Conservation (phyloP, 768 basidiomycete genomes). For the Boletus tomentosulus region DNA sequence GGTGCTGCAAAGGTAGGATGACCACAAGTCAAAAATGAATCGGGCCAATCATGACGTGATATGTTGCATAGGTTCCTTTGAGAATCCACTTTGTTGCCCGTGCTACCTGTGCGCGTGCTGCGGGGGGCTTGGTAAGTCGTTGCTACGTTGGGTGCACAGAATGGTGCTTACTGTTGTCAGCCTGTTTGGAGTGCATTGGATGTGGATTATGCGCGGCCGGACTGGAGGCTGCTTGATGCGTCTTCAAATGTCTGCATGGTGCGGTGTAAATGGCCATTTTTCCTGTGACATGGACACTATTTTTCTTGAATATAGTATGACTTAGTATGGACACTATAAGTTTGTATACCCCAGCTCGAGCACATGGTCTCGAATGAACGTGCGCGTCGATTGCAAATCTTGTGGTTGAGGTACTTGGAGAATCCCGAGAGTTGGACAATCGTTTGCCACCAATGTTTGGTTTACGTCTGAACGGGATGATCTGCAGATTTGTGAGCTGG, state of each 20-base stretch:
- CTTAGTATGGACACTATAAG: neutral
- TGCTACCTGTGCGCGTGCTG: slow-evolving; percentile 73
- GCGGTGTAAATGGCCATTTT: neutral
- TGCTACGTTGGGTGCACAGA: neutral
- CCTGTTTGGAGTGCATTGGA: slow-evolving; percentile 65
- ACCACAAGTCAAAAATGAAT: neutral
- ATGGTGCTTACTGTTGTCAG: slow-evolving; percentile 30
- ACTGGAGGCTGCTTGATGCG: slow-evolving; percentile 13
- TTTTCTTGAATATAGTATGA: neutral
- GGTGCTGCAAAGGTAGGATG: slow-evolving; percentile 56
- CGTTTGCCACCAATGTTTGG: neutral
- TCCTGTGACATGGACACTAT: neutral
- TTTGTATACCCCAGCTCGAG: neutral
- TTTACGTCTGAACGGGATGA: neutral
- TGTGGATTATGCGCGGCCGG: slow-evolving; percentile 65
- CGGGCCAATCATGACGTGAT: neutral
- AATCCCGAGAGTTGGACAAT: neutral
- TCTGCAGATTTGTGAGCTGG: slow-evolving; percentile 10
- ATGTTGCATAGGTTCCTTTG: slow-evolving; percentile 41
- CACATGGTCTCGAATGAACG: neutral
- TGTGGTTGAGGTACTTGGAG: neutral
- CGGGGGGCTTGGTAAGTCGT: slow-evolving; percentile 55
- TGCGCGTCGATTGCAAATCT: neutral
- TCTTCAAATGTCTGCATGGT: neutral
- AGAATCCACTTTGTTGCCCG: slow-evolving; percentile 64